Evolutionary conservation across 164 flowering plant species (phyloP).

Genomic region (Sextonia rubra): DNA sequence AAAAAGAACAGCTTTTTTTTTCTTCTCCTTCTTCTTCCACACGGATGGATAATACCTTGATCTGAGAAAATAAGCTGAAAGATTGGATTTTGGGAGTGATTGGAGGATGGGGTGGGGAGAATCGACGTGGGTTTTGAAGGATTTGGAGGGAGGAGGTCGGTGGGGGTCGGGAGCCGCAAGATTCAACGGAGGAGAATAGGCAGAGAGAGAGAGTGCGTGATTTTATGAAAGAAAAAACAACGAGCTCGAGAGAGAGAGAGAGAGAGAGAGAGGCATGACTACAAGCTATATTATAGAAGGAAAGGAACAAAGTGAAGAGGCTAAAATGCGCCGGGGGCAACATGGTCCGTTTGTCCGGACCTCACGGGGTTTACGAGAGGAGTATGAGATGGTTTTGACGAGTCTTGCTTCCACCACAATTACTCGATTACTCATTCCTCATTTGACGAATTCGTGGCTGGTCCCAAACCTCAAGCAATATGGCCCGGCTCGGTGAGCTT

Average conservation of each 20-base stretch:
- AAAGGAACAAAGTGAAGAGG: not conserved
- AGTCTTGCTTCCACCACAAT: too few species aligned
- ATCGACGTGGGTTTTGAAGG: slow-evolving; percentile 30
- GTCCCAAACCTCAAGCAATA: too few species aligned
- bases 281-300: not conserved
- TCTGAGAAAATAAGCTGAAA: slow-evolving; percentile 8
- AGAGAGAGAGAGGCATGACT: not conserved
- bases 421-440: too few species aligned
- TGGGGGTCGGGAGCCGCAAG: slow-evolving; percentile 33
- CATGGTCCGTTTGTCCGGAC: not conserved
- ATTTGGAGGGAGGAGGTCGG: slow-evolving; percentile 21
- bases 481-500: too few species aligned
- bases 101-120: slow-evolving; percentile 18
- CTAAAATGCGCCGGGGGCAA: slow-evolving; percentile 3
- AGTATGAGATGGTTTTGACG: too few species aligned
- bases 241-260: slow-evolving; percentile 1
- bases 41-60: slow-evolving; percentile 11
- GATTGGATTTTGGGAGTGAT: slow-evolving; percentile 13
- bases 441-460: too few species aligned
- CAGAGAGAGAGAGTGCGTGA: not conserved
- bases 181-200: slow-evolving; percentile 22
- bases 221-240: slow-evolving; percentile 6
- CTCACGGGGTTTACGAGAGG: not conserved
- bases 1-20: not conserved
- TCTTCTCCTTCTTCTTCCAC: too few species aligned